Conservation (phyloP, 164 flowering plant species). For the Chloranthus sessilifolius region DNA sequence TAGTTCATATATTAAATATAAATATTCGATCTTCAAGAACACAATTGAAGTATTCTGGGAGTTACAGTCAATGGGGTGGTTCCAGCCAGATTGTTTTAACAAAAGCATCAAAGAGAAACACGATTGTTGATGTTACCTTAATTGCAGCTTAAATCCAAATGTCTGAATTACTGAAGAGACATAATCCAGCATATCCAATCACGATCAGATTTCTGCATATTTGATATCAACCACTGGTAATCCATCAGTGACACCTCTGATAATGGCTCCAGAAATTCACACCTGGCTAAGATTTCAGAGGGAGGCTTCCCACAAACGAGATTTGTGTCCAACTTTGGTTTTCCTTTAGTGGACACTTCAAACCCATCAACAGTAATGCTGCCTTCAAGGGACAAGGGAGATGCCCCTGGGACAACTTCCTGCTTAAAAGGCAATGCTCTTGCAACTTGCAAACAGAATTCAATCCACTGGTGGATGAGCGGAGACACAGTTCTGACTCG, state of each 20-base stretch:
- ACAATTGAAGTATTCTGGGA: too few relatives aligned
- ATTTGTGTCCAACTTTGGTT: constrained; percentile 70
- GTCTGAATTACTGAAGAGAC: constrained; percentile 16
- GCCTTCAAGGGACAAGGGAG: constrained; percentile 46
- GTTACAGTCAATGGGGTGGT: too few relatives aligned
- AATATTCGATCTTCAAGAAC: too few relatives aligned
- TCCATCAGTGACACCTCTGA: constrained; percentile 57
- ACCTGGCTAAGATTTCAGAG: constrained; percentile 52
- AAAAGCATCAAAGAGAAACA: not conserved
- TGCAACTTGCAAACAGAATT: constrained; percentile 79
- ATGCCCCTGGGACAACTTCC: constrained; percentile 75
- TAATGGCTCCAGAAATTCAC: constrained; percentile 84
- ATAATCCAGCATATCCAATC: constrained; percentile 18
- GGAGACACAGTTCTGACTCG: constrained; percentile 86
- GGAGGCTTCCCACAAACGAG: constrained; percentile 76
- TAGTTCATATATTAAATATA: too few relatives aligned
- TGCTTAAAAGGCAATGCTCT: constrained; percentile 77
- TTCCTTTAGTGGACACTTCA: constrained; percentile 28
- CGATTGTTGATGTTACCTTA: not conserved
- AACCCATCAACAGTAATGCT: constrained; percentile 14
- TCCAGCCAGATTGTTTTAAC: too few relatives aligned
- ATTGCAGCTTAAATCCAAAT: constrained; percentile 8
- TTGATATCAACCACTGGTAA: constrained; percentile 42
- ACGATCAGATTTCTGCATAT: constrained; percentile 31
- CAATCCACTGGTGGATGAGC: constrained; percentile 79